A percentile compares a stretch with the other conserved stretches of the same genome.
These are phyloP conservation scores for Pulicaria dysenterica DNA, from an alignment of 129 eudicot species.

Conservation along the genomic window DNA sequence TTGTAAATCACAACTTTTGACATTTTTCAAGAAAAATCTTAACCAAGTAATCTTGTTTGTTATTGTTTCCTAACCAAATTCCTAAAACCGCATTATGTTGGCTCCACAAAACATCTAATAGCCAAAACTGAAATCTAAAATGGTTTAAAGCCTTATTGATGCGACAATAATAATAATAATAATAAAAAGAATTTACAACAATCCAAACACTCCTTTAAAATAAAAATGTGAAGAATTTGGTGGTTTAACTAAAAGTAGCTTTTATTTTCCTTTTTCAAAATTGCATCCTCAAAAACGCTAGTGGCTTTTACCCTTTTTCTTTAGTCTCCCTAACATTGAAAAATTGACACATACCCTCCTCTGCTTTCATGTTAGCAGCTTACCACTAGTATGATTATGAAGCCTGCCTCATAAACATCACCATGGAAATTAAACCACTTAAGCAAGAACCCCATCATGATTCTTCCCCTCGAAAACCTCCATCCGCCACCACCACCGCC, in stretches of 20 bases:
- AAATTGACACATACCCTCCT: constrained; percentile 27
- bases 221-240: constrained; percentile 26
- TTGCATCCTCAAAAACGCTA: constrained; percentile 42
- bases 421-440: constrained; percentile 27
- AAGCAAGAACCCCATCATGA: constrained; percentile 19
- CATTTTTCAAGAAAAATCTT: too few relatives aligned
- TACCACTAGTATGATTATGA: constrained; percentile 17
- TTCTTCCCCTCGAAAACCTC: constrained; percentile 34
- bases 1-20: too few relatives aligned
- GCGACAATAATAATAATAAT: neutral
- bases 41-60: too few relatives aligned
- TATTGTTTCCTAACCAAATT: too few relatives aligned
- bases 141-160: too few relatives aligned
- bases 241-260: constrained; percentile 41
- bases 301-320: constrained; percentile 46
- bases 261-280: constrained; percentile 22
- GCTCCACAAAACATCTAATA: too few relatives aligned
- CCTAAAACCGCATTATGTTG: too few relatives aligned
- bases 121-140: too few relatives aligned
- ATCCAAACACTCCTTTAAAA: neutral
- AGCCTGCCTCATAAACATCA: constrained; percentile 17
- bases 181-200: neutral
- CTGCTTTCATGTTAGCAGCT: constrained; percentile 68
- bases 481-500: neutral
- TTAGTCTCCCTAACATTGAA: constrained; percentile 25